Percentiles rank a stretch among this genome's conserved stretches.
Conservation (phyloP, 2,329 filamentous ascomycete genomes). For the Alternaria rosae region DNA sequence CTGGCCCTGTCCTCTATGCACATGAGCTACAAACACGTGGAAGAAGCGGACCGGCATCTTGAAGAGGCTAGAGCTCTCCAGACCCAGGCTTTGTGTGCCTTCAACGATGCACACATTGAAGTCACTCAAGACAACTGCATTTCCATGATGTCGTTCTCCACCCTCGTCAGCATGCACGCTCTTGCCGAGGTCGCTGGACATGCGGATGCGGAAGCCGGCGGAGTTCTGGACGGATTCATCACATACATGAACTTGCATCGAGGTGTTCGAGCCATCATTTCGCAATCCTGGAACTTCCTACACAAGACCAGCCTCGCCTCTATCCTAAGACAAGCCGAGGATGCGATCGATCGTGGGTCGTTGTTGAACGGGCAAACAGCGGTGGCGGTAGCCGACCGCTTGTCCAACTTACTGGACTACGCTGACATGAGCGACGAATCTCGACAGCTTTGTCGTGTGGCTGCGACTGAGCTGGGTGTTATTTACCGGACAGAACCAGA, state of each 20-base stretch:
- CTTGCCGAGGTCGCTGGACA: background rate
- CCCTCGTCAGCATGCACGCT: background rate
- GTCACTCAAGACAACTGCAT: background rate
- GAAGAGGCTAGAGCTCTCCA: background rate
- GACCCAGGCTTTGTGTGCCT: background rate
- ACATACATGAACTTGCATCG: conserved; percentile 6
- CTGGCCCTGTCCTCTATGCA: background rate
- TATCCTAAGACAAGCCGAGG: background rate
- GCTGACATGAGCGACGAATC: background rate
- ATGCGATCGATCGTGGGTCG: background rate
- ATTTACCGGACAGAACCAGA: background rate
- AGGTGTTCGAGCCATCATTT: background rate
- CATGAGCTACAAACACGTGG: background rate
- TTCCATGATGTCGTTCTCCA: background rate
- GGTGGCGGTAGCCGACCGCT: background rate
- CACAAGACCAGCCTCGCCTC: background rate
- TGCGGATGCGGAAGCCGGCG: background rate
- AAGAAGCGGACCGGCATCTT: background rate
- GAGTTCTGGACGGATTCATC: background rate
- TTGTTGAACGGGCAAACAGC: background rate
- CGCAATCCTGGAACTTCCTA: background rate
- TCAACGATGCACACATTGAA: background rate
- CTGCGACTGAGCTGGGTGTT: background rate
- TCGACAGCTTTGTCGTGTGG: background rate
- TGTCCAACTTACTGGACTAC: background rate